Conservation (phyloP, 2,329 filamentous ascomycete genomes). For the Dactylellina haptotyla region DNA sequence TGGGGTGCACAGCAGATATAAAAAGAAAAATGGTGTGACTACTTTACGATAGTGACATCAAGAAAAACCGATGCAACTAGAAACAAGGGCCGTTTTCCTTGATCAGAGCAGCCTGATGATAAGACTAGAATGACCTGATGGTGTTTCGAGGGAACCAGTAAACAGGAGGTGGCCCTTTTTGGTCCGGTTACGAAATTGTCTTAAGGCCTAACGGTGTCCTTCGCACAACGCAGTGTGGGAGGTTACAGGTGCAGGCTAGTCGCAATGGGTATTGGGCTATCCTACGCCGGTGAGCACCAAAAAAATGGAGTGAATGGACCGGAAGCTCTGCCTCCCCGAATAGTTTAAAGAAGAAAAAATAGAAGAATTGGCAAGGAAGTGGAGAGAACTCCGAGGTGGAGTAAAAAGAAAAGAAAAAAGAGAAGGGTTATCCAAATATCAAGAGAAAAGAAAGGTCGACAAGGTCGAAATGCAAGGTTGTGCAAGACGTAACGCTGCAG, state of each 20-base stretch:
- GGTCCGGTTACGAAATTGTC: constrained; percentile 28
- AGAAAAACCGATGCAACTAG: constrained; percentile 23
- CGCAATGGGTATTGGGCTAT: constrained; percentile 15
- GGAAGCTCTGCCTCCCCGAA: constrained; percentile 54
- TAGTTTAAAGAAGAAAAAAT: constrained; percentile 17
- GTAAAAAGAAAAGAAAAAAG: constrained; percentile 22
- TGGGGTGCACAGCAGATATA: constrained; percentile 34
- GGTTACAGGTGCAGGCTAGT: constrained; percentile 32
- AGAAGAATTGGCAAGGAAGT: constrained; percentile 27
- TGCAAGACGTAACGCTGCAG: constrained; percentile 53
- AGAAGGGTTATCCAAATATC: constrained; percentile 37
- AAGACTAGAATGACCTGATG: constrained; percentile 53
- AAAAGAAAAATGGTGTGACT: constrained; percentile 1
- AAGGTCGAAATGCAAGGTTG: constrained; percentile 36
- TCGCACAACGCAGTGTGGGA: constrained; percentile 30
- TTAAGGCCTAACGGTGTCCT: constrained; percentile 26
- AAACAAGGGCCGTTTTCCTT: constrained; percentile 26
- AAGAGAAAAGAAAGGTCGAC: constrained; percentile 43
- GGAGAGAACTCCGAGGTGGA: constrained; percentile 28
- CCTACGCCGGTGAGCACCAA: constrained; percentile 33
- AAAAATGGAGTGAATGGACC: constrained; percentile 33
- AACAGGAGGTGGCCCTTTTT: constrained; percentile 4
- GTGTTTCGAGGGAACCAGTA: constrained; percentile 25
- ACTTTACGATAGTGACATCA: constrained; percentile 32
- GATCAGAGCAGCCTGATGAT: constrained; percentile 41